phyloP scores from a whole-genome alignment of 768 basidiomycete genomes.

The Phylloporus sp. region DNA sequence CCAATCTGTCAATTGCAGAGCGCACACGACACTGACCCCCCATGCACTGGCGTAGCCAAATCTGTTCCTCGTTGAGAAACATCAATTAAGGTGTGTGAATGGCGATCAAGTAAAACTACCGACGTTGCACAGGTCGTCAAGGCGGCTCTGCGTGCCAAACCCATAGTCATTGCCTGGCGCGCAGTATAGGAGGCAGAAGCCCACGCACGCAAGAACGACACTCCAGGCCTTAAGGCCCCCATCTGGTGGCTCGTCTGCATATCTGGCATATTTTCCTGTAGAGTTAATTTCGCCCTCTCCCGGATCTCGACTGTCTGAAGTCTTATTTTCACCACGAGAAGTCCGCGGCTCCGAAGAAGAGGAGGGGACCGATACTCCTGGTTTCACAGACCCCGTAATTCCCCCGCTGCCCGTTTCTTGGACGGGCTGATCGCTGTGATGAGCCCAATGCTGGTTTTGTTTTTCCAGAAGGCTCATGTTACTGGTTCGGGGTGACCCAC shows the following conservation, averaged over 20 bases:
- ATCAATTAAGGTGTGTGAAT: neutral
- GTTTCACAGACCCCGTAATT: too few species aligned
- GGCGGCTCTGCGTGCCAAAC: slow-evolving; percentile 5
- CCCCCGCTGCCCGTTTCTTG: neutral
- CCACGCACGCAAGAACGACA: slow-evolving; percentile 27
- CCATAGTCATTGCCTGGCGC: neutral
- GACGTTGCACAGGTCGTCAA: slow-evolving; percentile 40
- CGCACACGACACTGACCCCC: slow-evolving; percentile 50
- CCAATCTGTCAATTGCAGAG: neutral
- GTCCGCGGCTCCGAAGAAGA: slow-evolving; percentile 9
- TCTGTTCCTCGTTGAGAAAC: slow-evolving; percentile 21
- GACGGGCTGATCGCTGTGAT: neutral
- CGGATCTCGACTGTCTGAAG: neutral
- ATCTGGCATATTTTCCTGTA: slow-evolving; percentile 14
- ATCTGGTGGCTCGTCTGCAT: slow-evolving; percentile 25
- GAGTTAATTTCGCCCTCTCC: slow-evolving; percentile 5
- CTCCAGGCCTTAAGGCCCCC: slow-evolving; percentile 31
- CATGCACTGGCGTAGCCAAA: slow-evolving; percentile 74
- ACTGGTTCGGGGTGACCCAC: neutral
- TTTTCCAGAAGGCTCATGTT: slow-evolving; percentile 2
- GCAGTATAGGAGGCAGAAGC: neutral
- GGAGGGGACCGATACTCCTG: neutral
- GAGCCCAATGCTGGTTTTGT: neutral
- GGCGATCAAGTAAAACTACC: slow-evolving; percentile 6
- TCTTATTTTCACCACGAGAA: slow-evolving; percentile 5